A percentile compares a stretch with the other conserved stretches of the same genome.
phyloP scores from a whole-genome alignment of 495 filamentous ascomycete species.

The Neurospora sublineolata region DNA sequence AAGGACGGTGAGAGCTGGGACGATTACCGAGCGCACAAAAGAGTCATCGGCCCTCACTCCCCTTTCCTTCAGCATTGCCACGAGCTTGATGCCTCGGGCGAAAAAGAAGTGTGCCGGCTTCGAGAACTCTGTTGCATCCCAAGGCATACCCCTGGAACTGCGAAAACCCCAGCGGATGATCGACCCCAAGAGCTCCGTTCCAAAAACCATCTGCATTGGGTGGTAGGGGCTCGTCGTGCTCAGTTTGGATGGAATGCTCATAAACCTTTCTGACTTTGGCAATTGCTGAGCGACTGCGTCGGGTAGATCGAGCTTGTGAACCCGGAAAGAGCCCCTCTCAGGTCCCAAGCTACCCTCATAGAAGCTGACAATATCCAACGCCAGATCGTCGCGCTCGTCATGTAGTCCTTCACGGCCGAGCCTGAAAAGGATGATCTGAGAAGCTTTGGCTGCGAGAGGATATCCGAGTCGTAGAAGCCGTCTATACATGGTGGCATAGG shows the following conservation, averaged over 20 bases:
- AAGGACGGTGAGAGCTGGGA: slow-evolving; percentile 15
- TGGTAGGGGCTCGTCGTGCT: slow-evolving; percentile 7
- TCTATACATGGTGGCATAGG: slow-evolving; percentile 7
- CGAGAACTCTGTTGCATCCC: not conserved
- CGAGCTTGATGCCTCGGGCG: slow-evolving; percentile 11
- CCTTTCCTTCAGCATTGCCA: slow-evolving; percentile 14
- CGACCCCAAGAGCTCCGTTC: slow-evolving; percentile 10
- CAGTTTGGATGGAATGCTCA: not conserved
- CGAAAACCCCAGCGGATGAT: slow-evolving; percentile 21
- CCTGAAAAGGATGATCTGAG: slow-evolving; percentile 19
- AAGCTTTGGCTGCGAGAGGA: slow-evolving; percentile 7
- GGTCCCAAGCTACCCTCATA: slow-evolving; percentile 2
- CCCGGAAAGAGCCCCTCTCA: slow-evolving; percentile 10
- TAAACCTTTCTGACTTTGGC: slow-evolving; percentile 3
- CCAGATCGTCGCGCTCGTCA: slow-evolving; percentile 20
- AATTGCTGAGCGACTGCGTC: slow-evolving; percentile 6
- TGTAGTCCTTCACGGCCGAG: slow-evolving; percentile 18
- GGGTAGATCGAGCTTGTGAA: slow-evolving; percentile 23
- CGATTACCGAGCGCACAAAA: slow-evolving; percentile 4
- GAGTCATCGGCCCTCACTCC: slow-evolving; percentile 10
- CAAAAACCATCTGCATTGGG: slow-evolving; percentile 23
- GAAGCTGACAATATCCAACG: slow-evolving; percentile 15
- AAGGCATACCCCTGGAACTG: not conserved
- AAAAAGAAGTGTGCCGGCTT: slow-evolving; percentile 9
- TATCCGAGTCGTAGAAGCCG: slow-evolving; percentile 2